Percentiles rank a stretch among this genome's conserved stretches.
Evolutionary conservation across 202 grass and related monocot species (phyloP).

Genomic region (Setaria italica): DNA sequence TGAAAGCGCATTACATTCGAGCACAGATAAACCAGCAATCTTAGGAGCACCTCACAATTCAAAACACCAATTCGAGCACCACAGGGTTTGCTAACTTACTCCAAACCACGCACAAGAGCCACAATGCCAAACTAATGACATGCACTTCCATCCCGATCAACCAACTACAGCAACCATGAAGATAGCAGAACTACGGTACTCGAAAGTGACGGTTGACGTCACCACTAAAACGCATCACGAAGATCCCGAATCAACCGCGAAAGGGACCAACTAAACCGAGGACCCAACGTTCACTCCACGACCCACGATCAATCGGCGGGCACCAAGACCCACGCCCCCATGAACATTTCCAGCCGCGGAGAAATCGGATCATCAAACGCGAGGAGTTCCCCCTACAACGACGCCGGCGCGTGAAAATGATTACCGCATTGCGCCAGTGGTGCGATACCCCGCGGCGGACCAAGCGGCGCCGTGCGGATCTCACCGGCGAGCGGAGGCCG

Average conservation of each 20-base stretch:
- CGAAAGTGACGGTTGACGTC: neutral
- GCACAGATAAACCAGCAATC: neutral
- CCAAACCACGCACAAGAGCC: neutral
- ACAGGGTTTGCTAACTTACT: neutral
- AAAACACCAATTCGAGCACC: neutral
- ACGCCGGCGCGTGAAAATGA: neutral
- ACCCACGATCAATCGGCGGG: neutral
- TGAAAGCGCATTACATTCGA: neutral
- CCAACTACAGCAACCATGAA: neutral
- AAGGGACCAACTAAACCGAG: neutral
- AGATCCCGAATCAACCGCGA: neutral
- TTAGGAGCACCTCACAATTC: neutral
- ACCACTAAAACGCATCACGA: neutral
- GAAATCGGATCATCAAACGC: neutral
- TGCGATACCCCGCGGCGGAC: neutral
- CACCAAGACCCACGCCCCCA: neutral
- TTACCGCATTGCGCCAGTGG: neutral
- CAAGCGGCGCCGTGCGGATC: slow-evolving; percentile 3
- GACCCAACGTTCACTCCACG: too few species aligned
- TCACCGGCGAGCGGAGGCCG: neutral
- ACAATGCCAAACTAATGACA: neutral
- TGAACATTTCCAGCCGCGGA: neutral
- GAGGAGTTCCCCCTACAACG: neutral
- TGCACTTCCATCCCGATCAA: neutral
- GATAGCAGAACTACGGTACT: neutral